These are phyloP conservation scores for Hyphodiscus hymeniophilus DNA, from an alignment of 495 filamentous ascomycete species.

Conservation along the genomic window DNA sequence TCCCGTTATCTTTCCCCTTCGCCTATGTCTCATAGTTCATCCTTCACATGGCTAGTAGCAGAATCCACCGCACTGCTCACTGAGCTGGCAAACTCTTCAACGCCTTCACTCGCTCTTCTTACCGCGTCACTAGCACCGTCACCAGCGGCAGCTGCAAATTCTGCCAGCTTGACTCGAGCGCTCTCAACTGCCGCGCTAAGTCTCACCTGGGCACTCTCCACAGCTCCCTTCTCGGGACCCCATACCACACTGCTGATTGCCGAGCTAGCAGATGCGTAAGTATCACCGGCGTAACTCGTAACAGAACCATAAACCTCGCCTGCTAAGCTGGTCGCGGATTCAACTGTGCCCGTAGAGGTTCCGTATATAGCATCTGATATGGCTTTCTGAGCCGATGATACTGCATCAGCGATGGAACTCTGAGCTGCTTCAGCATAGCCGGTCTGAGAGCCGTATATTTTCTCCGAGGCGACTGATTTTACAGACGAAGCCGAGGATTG, in stretches of 20 bases:
- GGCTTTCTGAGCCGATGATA: conserved; percentile 37
- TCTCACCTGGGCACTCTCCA: conserved; percentile 22
- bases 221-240: conserved; percentile 23
- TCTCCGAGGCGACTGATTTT: conserved; percentile 39
- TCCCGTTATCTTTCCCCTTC: background rate
- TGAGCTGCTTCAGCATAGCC: conserved; percentile 39
- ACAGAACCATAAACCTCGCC: conserved; percentile 28
- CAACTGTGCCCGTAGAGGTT: conserved; percentile 14
- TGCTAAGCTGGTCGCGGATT: conserved; percentile 16
- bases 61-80: conserved; percentile 15
- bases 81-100: conserved; percentile 24
- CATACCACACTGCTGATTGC: conserved; percentile 13
- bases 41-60: conserved; percentile 10
- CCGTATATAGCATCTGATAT: conserved; percentile 50
- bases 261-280: conserved; percentile 30
- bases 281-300: conserved; percentile 35
- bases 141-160: conserved; percentile 16
- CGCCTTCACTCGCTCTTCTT: conserved; percentile 19
- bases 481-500: conserved; percentile 36
- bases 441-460: conserved; percentile 47
- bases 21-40: conserved; percentile 16
- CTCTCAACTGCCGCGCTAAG: conserved; percentile 19
- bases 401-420: conserved; percentile 39
- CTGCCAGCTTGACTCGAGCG: conserved; percentile 17
- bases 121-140: conserved; percentile 17